Evolutionary conservation across 2,329 filamentous ascomycete species (phyloP), one percentile per base, ranked within the genome.

Genomic region (Hypoxylon sp.): DNA sequence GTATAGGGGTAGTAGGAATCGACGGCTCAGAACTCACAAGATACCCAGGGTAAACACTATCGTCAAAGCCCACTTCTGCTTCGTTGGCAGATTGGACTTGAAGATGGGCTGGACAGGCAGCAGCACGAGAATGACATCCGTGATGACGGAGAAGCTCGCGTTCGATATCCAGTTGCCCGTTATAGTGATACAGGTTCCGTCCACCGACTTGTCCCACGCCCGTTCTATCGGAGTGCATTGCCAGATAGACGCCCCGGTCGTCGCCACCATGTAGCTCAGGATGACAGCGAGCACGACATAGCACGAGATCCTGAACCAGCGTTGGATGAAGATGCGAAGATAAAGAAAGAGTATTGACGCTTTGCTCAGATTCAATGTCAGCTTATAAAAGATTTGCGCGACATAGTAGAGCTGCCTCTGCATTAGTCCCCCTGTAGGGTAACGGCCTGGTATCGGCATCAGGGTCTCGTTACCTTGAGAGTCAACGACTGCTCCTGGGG

Each of bases 341-440:
- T 84, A 85, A 15, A 85, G 75, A 2, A 82, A 70, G 5, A 83
- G 68, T 48, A 83, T 81, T 2, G 81, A 83, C 1, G 77, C 69
- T 62, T 85, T 84, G 2, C 79, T 82, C 26, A 82, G 70, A 65
- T 81, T 82, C 56, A 84, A 79, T 37, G 79, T 79, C 60, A 81
- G 69, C 63, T 84, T 84, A 70, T 84, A 84, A 56, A 81, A 79
- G 48, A 81, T 77, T 62, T 84, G 81, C 2, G 79, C 76, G 21
- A 81, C 67, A 58, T 79, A 83, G 67, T 83, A 84, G 17, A 78
- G 67, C 81, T 83, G 31, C 37, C 42, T 6, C 4, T 13, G 3
- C 17, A 27, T 63, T 18, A 61, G 52, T n/a, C 26, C 31, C 23
- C 10, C 15, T 48, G 8, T 13, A 24, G 26, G 17, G 2, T 43